Evolutionary conservation across 2,329 filamentous ascomycete genomes (phyloP).

Genomic region (Alternaria sp.): DNA sequence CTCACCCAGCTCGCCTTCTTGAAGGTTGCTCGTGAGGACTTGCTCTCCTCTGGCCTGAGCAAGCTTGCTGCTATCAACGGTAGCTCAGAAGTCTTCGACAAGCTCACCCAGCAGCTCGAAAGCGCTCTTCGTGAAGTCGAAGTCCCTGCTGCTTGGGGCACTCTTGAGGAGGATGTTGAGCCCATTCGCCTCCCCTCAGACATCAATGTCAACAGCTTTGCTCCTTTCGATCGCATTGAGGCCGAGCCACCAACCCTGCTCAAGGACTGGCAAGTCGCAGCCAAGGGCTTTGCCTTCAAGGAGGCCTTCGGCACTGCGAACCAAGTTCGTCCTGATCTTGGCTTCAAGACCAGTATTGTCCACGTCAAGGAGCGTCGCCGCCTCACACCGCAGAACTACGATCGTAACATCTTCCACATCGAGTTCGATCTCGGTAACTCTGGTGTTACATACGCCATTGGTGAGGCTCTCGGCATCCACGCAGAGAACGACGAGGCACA

Average conservation of each 20-base stretch:
- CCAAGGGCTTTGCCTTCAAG: slow-evolving; percentile 90
- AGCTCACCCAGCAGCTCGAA: slow-evolving; percentile 65
- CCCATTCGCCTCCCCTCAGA: slow-evolving; percentile 64
- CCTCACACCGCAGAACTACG: slow-evolving; percentile 85
- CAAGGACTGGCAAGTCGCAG: slow-evolving; percentile 80
- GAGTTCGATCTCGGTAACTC: slow-evolving; percentile 95
- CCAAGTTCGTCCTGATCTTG: slow-evolving; percentile 81
- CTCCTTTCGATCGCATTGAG: slow-evolving; percentile 77
- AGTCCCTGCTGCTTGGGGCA: slow-evolving; percentile 80
- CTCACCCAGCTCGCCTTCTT: slow-evolving; percentile 85
- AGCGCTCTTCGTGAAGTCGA: slow-evolving; percentile 75
- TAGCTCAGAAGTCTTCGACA: slow-evolving; percentile 67
- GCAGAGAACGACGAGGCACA: slow-evolving; percentile 86
- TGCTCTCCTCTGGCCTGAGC: slow-evolving; percentile 66
- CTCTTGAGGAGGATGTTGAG: slow-evolving; percentile 65
- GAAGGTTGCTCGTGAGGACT: slow-evolving; percentile 72
- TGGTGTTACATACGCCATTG: slow-evolving; percentile 94
- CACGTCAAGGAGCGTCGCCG: slow-evolving; percentile 95
- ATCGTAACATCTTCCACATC: slow-evolving; percentile 99
- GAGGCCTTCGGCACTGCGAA: slow-evolving; percentile 83
- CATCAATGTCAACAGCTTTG: slow-evolving; percentile 81
- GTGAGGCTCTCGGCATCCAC: slow-evolving; percentile 95
- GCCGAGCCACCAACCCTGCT: slow-evolving; percentile 70
- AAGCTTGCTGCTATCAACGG: slow-evolving; percentile 70
- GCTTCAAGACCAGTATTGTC: slow-evolving; percentile 84